Percentiles rank a stretch among this genome's conserved stretches.
phyloP scores from a whole-genome alignment of 2,329 filamentous ascomycete genomes.

The Hypoxylon rubiginosum region DNA sequence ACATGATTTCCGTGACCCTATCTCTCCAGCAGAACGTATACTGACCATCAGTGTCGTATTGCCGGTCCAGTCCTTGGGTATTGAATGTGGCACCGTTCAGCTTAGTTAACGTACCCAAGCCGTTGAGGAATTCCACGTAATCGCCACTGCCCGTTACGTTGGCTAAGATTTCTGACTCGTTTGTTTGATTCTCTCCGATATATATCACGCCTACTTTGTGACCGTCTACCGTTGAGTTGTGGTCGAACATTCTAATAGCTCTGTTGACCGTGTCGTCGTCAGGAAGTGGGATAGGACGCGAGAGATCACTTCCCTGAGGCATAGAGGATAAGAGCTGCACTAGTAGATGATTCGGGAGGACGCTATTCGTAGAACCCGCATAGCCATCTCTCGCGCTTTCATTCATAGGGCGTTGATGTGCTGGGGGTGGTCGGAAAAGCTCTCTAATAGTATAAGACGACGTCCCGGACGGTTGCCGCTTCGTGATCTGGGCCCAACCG shows the following conservation, averaged over 20 bases:
- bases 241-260: constrained; percentile 85
- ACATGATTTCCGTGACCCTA: constrained; percentile 93
- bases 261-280: constrained; percentile 76
- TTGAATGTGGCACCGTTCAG: constrained; percentile 90
- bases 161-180: constrained; percentile 85
- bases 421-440: constrained; percentile 69
- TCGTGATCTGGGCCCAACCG: constrained; percentile 78
- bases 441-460: constrained; percentile 72
- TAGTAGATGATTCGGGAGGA: constrained; percentile 80
- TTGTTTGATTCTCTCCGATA: constrained; percentile 86
- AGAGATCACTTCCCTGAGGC: constrained; percentile 67
- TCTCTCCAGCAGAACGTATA: constrained; percentile 96
- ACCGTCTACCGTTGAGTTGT: constrained; percentile 89
- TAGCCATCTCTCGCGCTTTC: constrained; percentile 66
- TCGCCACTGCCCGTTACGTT: constrained; percentile 90
- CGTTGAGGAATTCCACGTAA: constrained; percentile 86
- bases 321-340: constrained; percentile 76
- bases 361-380: constrained; percentile 67
- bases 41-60: constrained; percentile 83
- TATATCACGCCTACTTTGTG: constrained; percentile 97
- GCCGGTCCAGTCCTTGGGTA: constrained; percentile 88
- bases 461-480: constrained; percentile 77
- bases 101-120: constrained; percentile 83
- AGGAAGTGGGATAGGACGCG: constrained; percentile 82
- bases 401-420: constrained; percentile 66